A percentile compares a stretch with the other conserved stretches of the same genome.
Conservation (phyloP, 192 early-diverging fungal species). For the Funneliformis geosporum region DNA sequence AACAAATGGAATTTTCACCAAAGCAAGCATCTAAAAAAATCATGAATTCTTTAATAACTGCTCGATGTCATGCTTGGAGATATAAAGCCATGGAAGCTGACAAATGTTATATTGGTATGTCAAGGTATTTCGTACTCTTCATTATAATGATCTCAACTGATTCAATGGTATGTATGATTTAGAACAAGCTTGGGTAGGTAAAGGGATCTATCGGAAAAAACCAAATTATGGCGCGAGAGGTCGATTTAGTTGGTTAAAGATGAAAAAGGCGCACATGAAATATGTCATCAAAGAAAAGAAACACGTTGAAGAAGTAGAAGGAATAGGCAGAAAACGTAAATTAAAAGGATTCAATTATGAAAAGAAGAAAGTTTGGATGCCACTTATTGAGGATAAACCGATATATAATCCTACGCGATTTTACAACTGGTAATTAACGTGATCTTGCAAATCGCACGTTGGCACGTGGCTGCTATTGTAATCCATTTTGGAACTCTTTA, state of each 20-base stretch:
- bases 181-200: slow-evolving; percentile 85
- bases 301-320: slow-evolving; percentile 35
- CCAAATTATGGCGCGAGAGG: slow-evolving; percentile 78
- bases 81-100: slow-evolving; percentile 66
- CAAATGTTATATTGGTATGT: slow-evolving; percentile 58
- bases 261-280: slow-evolving; percentile 78
- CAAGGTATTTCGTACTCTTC: background rate
- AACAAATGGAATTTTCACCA: slow-evolving; percentile 75
- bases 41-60: slow-evolving; percentile 67
- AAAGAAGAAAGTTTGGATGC: slow-evolving; percentile 68
- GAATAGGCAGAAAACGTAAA: slow-evolving; percentile 49
- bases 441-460: too few relatives aligned
- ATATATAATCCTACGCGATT: slow-evolving; percentile 67
- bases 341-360: slow-evolving; percentile 59
- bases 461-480: too few relatives aligned
- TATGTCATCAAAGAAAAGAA: slow-evolving; percentile 72
- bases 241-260: slow-evolving; percentile 73
- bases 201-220: slow-evolving; percentile 75
- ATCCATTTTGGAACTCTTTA: too few relatives aligned
- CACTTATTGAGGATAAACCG: slow-evolving; percentile 69
- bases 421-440: slow-evolving; percentile 72
- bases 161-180: background rate
- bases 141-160: background rate
- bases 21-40: slow-evolving; percentile 67
- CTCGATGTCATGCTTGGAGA: slow-evolving; percentile 64